Conservation (phyloP, 345 rosid species). For the Durio zibethinus region DNA sequence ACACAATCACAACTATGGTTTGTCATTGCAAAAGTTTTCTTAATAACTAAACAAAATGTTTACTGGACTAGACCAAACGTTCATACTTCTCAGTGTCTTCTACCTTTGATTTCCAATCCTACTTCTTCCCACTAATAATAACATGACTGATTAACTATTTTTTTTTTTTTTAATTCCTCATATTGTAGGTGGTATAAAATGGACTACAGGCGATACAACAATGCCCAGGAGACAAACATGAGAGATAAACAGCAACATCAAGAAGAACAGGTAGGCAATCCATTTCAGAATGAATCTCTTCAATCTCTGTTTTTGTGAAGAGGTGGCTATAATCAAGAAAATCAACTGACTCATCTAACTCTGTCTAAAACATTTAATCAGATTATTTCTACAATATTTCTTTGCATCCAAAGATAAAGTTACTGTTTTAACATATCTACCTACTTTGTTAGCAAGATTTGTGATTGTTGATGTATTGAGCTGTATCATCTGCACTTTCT, state of each 20-base stretch:
- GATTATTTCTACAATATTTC: background rate
- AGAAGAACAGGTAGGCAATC: background rate
- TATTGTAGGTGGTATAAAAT: slow-evolving; percentile 21
- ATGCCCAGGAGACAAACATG: slow-evolving; percentile 37
- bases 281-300: background rate
- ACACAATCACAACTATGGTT: background rate
- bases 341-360: background rate
- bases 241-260: slow-evolving; percentile 23
- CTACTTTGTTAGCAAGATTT: background rate
- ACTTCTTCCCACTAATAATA: background rate
- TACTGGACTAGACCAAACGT: background rate
- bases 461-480: slow-evolving; percentile 7
- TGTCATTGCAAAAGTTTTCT: background rate
- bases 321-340: background rate
- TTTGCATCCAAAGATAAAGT: background rate
- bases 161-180: background rate
- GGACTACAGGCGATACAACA: slow-evolving; percentile 39
- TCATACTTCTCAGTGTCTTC: background rate
- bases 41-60: background rate
- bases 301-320: background rate
- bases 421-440: background rate
- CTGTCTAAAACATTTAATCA: background rate
- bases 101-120: background rate
- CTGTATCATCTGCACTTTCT: slow-evolving; percentile 4
- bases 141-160: background rate